phyloP scores from a whole-genome alignment of 176 grass and related monocot genomes.

The Oryza nivara region DNA sequence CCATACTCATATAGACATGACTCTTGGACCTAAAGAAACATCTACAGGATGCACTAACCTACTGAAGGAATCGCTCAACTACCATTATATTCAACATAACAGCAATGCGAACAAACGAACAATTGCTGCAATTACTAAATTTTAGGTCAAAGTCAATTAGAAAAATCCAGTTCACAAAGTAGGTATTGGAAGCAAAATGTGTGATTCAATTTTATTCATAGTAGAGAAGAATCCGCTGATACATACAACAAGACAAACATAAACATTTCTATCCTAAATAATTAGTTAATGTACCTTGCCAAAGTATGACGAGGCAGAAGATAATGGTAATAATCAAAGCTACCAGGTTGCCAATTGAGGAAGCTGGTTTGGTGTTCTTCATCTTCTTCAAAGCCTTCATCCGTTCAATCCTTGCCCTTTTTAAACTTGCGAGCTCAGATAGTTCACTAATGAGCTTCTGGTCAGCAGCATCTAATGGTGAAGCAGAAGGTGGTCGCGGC shows the following conservation, averaged over 20 bases:
- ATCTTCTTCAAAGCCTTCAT: constrained; percentile 74
- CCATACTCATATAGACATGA: neutral
- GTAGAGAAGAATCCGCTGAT: neutral
- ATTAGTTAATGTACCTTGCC: constrained; percentile 65
- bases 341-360: constrained; percentile 54
- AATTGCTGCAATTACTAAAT: neutral
- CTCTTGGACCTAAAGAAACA: neutral
- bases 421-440: constrained; percentile 65
- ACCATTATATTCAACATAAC: neutral
- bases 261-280: constrained; percentile 1
- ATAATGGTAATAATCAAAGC: constrained; percentile 70
- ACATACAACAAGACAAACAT: constrained; percentile 7
- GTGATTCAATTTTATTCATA: neutral
- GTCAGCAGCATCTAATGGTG: constrained; percentile 59
- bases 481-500: constrained; percentile 39
- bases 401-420: constrained; percentile 72
- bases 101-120: neutral
- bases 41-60: neutral
- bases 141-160: neutral
- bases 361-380: constrained; percentile 65
- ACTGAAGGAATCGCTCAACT: neutral
- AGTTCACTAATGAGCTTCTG: constrained; percentile 75
- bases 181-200: neutral
- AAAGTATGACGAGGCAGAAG: constrained; percentile 79
- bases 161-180: neutral